These are phyloP conservation scores for Barnettozyma wickerhamii DNA, from an alignment of 805 yeast genomes.

Conservation along the genomic window DNA sequence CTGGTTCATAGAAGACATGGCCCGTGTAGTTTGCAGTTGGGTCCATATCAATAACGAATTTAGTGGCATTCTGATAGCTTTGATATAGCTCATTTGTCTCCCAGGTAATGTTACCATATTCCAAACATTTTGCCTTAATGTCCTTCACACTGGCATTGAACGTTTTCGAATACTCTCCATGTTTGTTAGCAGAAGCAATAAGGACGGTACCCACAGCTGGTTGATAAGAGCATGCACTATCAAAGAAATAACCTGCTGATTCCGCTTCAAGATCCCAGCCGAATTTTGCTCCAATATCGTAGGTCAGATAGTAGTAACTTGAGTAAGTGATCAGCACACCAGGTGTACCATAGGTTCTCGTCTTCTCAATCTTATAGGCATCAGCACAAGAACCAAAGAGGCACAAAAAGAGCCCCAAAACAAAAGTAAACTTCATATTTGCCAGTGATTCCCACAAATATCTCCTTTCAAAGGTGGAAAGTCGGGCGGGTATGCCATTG, in stretches of 20 bases:
- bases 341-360: neutral
- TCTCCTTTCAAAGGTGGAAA: no score
- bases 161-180: conserved; percentile 8
- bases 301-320: neutral
- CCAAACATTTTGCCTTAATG: conserved; percentile 2
- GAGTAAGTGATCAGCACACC: conserved; percentile 2
- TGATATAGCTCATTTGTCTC: conserved; percentile 18
- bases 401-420: neutral
- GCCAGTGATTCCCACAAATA: no score
- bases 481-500: no score
- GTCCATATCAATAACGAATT: conserved; percentile 11
- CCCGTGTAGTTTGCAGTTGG: conserved; percentile 8
- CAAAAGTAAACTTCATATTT: neutral
- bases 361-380: conserved; percentile 1
- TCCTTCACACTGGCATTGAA: conserved; percentile 12
- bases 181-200: conserved; percentile 7
- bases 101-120: neutral
- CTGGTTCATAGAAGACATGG: conserved; percentile 11
- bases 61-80: conserved; percentile 30
- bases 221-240: conserved; percentile 12
- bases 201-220: conserved; percentile 15
- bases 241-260: neutral
- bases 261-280: conserved; percentile 1
- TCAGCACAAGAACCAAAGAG: neutral
- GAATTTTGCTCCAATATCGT: neutral